These are phyloP conservation scores for Amauroascus verrucosus DNA, from an alignment of 2,329 filamentous ascomycete genomes.

Conservation along the genomic window DNA sequence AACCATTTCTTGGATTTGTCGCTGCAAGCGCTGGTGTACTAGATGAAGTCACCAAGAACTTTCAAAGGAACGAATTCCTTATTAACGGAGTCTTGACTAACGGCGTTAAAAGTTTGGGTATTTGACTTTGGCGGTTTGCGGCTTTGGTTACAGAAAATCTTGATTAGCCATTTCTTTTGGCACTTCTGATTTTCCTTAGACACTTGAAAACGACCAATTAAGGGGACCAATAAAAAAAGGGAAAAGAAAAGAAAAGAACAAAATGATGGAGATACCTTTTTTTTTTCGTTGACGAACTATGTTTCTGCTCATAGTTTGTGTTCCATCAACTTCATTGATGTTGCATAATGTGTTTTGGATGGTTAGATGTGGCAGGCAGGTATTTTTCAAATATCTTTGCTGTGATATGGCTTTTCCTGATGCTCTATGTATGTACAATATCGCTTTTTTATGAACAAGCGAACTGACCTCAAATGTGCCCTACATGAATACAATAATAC, in stretches of 20 bases:
- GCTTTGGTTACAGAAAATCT: neutral
- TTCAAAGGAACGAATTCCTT: conserved; percentile 11
- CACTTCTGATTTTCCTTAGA: neutral
- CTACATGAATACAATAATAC: too few species aligned
- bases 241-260: too few species aligned
- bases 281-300: too few species aligned
- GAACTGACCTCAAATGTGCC: too few species aligned
- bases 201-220: too few species aligned
- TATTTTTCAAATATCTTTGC: neutral
- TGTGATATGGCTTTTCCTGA: neutral
- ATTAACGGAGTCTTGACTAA: conserved; percentile 6
- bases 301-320: neutral
- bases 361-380: neutral
- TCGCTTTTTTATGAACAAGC: too few species aligned
- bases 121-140: neutral
- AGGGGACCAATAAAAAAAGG: too few species aligned
- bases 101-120: conserved; percentile 4
- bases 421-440: too few species aligned
- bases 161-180: neutral
- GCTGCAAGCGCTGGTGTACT: conserved; percentile 64
- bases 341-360: neutral
- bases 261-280: conserved; percentile 1
- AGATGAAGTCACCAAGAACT: conserved; percentile 31
- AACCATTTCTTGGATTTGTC: conserved; percentile 74
- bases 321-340: neutral